phyloP scores from a whole-genome alignment of 345 rosid species.

The Eutrema japonicum region DNA sequence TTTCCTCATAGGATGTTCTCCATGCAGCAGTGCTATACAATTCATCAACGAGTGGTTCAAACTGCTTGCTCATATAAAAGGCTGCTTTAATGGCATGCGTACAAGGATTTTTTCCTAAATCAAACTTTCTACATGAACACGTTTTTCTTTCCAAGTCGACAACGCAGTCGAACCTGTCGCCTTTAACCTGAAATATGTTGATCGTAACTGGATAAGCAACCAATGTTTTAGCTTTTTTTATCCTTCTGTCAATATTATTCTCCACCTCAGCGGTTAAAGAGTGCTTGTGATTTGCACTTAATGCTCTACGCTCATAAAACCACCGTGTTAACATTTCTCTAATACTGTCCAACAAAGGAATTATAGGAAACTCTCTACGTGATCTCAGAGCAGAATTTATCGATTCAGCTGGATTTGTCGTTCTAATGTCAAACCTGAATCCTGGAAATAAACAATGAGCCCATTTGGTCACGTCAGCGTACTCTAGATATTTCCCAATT shows the following conservation, averaged over 20 bases:
- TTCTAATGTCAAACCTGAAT: background rate
- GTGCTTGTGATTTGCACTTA: background rate
- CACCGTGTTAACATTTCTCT: no score
- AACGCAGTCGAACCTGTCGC: background rate
- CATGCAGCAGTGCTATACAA: background rate
- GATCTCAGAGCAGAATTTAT: background rate
- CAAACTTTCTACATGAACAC: conserved; percentile 2
- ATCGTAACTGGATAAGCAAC: no score
- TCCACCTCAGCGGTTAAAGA: background rate
- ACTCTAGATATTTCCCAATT: background rate
- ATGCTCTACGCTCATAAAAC: background rate
- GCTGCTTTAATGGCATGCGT: background rate
- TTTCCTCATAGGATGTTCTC: background rate
- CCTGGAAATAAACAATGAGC: background rate
- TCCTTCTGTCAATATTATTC: background rate
- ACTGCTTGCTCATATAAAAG: background rate
- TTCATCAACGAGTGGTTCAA: background rate
- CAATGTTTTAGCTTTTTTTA: background rate
- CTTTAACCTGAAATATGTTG: background rate
- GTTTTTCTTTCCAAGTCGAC: conserved; percentile 10
- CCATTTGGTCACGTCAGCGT: background rate
- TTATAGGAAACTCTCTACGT: no score
- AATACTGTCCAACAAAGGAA: no score
- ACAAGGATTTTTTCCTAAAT: background rate
- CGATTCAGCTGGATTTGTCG: background rate